Base-by-base conservation (phyloP, 805 yeast species). In the Nakazawaea anatomiae region DNA sequence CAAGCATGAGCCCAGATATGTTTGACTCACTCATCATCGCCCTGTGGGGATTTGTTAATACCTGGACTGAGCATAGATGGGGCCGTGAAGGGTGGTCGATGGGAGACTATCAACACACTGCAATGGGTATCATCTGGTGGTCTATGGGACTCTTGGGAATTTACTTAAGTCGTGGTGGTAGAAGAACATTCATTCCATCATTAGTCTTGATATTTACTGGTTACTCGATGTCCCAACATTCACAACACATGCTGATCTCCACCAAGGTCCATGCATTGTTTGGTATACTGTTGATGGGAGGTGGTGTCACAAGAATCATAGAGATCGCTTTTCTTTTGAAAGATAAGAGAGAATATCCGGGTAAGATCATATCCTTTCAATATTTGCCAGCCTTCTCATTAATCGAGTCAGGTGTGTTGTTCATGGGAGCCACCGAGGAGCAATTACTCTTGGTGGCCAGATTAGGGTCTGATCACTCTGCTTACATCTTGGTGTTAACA, bases 41-140 rank as follows among this genome's bases (percentile, higher is more conserved):
- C 49, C 65, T 75, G 9, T 92, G 97, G 96, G 98, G 98, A 6
- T 81, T 90, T 35, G 85, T 92, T 52, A 92, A 92, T 65, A 90
- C 97, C 0, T 92, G 92, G 67, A 92, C 98, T 1, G 98, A 92
- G 67, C 98, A 92, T 67, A 72, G 97, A 55, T 92, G 97, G 97
- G 96, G 96, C 39, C 62, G 66, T 34, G 94, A 90, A 63, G 80
- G 73, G 7, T 92, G 98, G 98, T 76, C 80, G 42, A 95, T 87
- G 73, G 94, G 96, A 8, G 97, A 90, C 66, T 89, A 85, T 65
- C 97, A 91, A 70, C 97, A 91, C 66, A 91, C 98, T 0, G 80
- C 94, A 25, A 89, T 92, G 96, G 98, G 98, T 1, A 87, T 92
- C 51, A 77, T 92, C 32, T 92, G 97, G 96, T 90, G 97, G 95